These are phyloP conservation scores for Suillus cothurnatus DNA, from an alignment of 768 basidiomycete genomes.

Conservation along the genomic window DNA sequence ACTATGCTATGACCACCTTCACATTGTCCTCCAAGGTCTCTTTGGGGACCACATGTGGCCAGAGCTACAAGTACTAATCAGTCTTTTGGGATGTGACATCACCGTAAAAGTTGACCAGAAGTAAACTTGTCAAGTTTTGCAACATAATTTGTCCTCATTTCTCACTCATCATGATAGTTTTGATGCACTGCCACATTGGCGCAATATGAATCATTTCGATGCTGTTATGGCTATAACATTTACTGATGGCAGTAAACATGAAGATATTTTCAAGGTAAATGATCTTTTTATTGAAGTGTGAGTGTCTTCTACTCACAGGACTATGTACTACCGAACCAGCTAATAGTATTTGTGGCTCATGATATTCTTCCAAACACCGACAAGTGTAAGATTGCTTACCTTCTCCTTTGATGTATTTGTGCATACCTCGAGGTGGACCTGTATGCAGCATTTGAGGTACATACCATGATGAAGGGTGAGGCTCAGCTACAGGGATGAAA, in stretches of 20 bases:
- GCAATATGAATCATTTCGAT: conserved; percentile 10
- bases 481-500: too few species aligned
- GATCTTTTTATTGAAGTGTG: too few species aligned
- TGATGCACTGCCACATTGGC: conserved; percentile 8
- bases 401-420: conserved; percentile 31
- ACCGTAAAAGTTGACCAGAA: conserved; percentile 16
- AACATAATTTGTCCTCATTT: not conserved
- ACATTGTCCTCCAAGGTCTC: conserved; percentile 34
- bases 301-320: too few species aligned
- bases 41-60: conserved; percentile 34
- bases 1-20: conserved; percentile 42
- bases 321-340: too few species aligned
- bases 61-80: conserved; percentile 24
- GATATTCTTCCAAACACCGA: conserved; percentile 20
- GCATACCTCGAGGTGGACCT: conserved; percentile 35
- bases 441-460: conserved; percentile 30
- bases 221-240: conserved; percentile 28
- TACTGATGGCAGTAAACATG: conserved; percentile 38
- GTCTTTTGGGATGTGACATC: conserved; percentile 12
- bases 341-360: conserved; percentile 10
- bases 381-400: conserved; percentile 18
- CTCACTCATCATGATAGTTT: not conserved
- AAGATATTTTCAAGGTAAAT: conserved; percentile 34
- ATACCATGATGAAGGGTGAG: too few species aligned
- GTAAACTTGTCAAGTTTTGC: conserved; percentile 18